Percentiles rank a stretch among this genome's conserved stretches.
Conservation (phyloP, 345 rosid species). For the Luvunga scandens region DNA sequence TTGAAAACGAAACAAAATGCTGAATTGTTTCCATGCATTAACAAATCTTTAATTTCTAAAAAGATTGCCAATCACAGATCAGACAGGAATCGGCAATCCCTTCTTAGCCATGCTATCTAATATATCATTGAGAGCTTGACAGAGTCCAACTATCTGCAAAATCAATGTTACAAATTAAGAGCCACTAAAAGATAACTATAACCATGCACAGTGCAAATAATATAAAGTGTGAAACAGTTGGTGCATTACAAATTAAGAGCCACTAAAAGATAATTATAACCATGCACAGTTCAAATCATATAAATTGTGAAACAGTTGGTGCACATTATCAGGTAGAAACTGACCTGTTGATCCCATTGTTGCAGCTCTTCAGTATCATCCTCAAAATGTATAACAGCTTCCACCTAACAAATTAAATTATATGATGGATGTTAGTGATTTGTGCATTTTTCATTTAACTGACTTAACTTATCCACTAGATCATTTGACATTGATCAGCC, state of each 20-base stretch:
- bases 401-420: slow-evolving; percentile 52
- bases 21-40: slow-evolving; percentile 9
- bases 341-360: slow-evolving; percentile 99
- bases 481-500: neutral
- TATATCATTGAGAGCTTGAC: slow-evolving; percentile 90
- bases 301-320: neutral
- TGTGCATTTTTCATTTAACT: neutral
- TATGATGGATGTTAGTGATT: neutral
- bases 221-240: neutral
- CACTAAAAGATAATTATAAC: too few relatives aligned
- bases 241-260: too few relatives aligned
- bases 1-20: neutral
- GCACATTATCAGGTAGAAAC: neutral
- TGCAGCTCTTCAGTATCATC: slow-evolving; percentile 93
- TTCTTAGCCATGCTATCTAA: slow-evolving; percentile 90
- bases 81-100: slow-evolving; percentile 85
- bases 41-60: neutral
- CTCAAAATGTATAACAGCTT: slow-evolving; percentile 94
- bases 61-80: slow-evolving; percentile 17
- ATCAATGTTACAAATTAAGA: slow-evolving; percentile 8
- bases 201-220: neutral
- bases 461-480: neutral
- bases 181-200: neutral
- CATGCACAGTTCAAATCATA: neutral
- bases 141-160: slow-evolving; percentile 83